These are phyloP conservation scores for Fraxinus sp. DNA, from an alignment of 305 asterid genomes.

Conservation along the genomic window DNA sequence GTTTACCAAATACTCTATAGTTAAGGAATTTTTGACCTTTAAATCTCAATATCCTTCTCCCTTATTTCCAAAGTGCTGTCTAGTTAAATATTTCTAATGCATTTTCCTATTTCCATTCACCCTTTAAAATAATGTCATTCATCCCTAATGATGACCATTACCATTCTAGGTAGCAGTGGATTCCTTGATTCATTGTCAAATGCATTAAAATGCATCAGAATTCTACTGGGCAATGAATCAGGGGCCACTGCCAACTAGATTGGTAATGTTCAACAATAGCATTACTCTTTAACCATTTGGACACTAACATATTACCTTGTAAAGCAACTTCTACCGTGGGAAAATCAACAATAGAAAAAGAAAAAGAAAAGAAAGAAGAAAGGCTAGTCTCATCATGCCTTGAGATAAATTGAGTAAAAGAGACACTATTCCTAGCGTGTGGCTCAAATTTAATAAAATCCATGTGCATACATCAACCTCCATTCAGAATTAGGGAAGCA, in stretches of 20 bases:
- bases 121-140: neutral
- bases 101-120: neutral
- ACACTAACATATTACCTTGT: neutral
- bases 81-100: neutral
- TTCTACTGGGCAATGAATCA: neutral
- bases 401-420: neutral
- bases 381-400: neutral
- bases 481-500: neutral
- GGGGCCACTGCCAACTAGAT: neutral
- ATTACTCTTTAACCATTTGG: neutral
- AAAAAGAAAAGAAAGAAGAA: neutral
- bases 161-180: neutral
- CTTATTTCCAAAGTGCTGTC: neutral
- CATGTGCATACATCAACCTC: neutral
- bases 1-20: neutral
- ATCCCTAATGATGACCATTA: neutral
- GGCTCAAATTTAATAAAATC: neutral
- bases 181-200: neutral
- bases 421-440: neutral
- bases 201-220: neutral
- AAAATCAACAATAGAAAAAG: neutral
- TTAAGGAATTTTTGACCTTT: neutral
- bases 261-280: neutral
- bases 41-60: neutral
- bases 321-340: neutral